Conservation (phyloP, 2,329 filamentous ascomycete genomes). For the Chrysoporthe puriensis region DNA sequence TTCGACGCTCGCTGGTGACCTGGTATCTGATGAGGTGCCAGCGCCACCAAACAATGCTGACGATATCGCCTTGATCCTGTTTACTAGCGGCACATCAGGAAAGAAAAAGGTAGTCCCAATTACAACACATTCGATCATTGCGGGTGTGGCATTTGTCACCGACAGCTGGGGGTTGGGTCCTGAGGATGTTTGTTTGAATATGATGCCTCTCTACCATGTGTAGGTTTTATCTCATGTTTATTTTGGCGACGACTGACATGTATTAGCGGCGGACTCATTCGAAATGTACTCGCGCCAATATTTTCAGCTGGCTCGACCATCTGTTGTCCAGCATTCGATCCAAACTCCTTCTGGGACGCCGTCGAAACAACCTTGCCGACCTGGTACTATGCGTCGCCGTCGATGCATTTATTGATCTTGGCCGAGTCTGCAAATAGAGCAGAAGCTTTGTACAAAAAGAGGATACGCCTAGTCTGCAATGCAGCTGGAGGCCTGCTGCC, state of each 20-base stretch:
- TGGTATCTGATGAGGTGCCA: not conserved
- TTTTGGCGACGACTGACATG: slow-evolving; percentile 45
- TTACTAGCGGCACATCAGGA: slow-evolving; percentile 61
- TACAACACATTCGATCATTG: slow-evolving; percentile 52
- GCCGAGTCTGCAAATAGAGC: slow-evolving; percentile 71
- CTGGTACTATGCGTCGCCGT: slow-evolving; percentile 93
- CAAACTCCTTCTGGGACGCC: slow-evolving; percentile 80
- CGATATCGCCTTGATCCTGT: slow-evolving; percentile 65
- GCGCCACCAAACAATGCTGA: slow-evolving; percentile 53
- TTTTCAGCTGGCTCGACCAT: slow-evolving; percentile 77
- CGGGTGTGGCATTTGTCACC: slow-evolving; percentile 55
- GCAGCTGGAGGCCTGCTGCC: slow-evolving; percentile 85
- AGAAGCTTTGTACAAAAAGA: slow-evolving; percentile 56
- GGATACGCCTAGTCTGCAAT: slow-evolving; percentile 80
- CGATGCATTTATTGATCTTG: slow-evolving; percentile 87
- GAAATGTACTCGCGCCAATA: slow-evolving; percentile 78
- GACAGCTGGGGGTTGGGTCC: slow-evolving; percentile 55
- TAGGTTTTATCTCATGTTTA: slow-evolving; percentile 38
- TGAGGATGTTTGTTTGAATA: slow-evolving; percentile 57
- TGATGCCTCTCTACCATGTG: slow-evolving; percentile 64
- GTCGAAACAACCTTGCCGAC: slow-evolving; percentile 76
- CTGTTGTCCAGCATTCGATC: slow-evolving; percentile 79
- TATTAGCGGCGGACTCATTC: slow-evolving; percentile 65
- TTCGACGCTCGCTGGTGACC: slow-evolving; percentile 4
- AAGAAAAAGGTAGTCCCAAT: slow-evolving; percentile 63